Base-by-base conservation (phyloP, 495 filamentous ascomycete genomes). In the Podospora comata region DNA sequence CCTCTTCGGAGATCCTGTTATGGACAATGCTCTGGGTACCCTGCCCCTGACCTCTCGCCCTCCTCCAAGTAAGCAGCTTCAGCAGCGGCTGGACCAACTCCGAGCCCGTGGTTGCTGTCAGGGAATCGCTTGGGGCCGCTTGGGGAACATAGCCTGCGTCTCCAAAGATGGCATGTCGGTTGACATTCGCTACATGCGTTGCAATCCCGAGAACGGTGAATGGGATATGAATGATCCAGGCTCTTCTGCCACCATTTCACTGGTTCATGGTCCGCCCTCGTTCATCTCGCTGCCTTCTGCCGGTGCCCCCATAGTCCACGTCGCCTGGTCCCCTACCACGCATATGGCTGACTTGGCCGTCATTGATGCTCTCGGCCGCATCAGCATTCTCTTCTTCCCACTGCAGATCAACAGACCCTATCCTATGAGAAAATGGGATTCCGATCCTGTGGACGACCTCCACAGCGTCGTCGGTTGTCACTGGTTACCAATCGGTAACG, bases 41-140 rank as follows among this genome's bases (percentile, higher is more conserved):
- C 71, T 87, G 28, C 79, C 86, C 5, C 72, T 87, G 28, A 79
- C 86, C 11, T 26, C 69, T 23, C 76, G 81, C 23, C 78, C 80
- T 19, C 79, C 84, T 7, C 81, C 84, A 3, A 85, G 87, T 66
- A 91, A 90, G 78, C 87, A 88, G 57, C 83, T 96, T 15, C 83
- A 84, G 39, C 87, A 90, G 73, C 88, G 90, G 53, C 71, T 97
- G 32, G 91, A 94, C 74, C 92, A 97, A 70, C 84, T 96, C 74
- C 88, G 92, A 56, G 72, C 85, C 61, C 84, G 85, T 67, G 94
- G 94, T 3, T 96, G 92, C 74, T 91, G 90, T 81, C 90, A 94
- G 92, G 89, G 86, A 69, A 85, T 97, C 64, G 89, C 90, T 61
- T 98, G 96, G 96, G 97, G 95, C 19, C 92, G 89, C 66, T 82